phyloP scores from a whole-genome alignment of 306 rosid species.

The Vicia sativa region DNA sequence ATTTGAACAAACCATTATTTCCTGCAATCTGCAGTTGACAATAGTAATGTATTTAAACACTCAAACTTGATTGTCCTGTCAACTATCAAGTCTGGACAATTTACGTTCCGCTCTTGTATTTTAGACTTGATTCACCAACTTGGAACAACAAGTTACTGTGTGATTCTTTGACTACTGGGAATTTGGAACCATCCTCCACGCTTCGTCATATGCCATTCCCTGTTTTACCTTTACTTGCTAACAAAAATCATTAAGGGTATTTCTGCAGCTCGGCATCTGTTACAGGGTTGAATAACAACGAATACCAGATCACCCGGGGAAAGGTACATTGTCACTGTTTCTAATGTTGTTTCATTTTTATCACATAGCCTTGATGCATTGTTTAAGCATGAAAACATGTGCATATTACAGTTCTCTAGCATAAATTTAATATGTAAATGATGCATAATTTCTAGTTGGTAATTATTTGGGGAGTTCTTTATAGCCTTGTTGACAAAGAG shows the following conservation, averaged over 20 bases:
- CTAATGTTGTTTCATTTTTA: conserved; percentile 12
- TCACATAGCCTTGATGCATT: conserved; percentile 12
- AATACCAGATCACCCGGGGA: conserved; percentile 89
- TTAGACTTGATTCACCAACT: neutral
- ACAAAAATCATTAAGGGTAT: neutral
- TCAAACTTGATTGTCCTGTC: neutral
- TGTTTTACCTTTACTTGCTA: neutral
- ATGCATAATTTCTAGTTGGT: conserved; percentile 1
- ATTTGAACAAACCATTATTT: neutral
- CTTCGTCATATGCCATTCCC: neutral
- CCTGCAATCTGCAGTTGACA: neutral
- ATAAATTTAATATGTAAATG: conserved; percentile 6
- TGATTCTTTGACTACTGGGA: neutral
- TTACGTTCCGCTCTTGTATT: neutral
- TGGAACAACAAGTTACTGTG: neutral
- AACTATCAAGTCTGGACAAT: neutral
- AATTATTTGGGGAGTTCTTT: conserved; percentile 7
- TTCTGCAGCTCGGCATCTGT: conserved; percentile 64
- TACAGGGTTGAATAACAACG: conserved; percentile 94
- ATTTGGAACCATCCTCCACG: neutral
- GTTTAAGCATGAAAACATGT: conserved; percentile 4
- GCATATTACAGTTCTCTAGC: conserved; percentile 8
- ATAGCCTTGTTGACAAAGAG: conserved; percentile 7
- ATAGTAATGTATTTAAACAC: neutral
- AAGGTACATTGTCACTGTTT: conserved; percentile 52